Evolutionary conservation across 169 alveolate genomes (phyloP).

Genomic region (Toxoplasma gondii): DNA sequence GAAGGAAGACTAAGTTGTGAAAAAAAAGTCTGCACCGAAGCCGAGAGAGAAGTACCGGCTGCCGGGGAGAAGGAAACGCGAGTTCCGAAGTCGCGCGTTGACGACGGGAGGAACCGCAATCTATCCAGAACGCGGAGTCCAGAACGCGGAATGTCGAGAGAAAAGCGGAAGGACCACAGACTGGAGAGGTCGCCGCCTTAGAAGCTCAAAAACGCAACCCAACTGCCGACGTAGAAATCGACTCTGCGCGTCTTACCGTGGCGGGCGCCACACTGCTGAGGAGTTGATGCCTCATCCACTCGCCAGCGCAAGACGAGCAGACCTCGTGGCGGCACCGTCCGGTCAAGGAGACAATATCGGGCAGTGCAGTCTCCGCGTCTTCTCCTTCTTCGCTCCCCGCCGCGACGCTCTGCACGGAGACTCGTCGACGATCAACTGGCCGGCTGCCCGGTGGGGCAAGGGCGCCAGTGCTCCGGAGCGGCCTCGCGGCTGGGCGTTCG

Average conservation of each 20-base stretch:
- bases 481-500: background rate
- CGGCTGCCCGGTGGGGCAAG: background rate
- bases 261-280: slow-evolving; percentile 8
- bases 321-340: slow-evolving; percentile 18
- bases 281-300: slow-evolving; percentile 14
- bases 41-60: too few relatives aligned
- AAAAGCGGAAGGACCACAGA: too few relatives aligned
- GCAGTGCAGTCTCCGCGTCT: background rate
- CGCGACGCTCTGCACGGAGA: background rate
- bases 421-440: background rate
- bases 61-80: too few relatives aligned
- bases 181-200: too few relatives aligned
- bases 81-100: too few relatives aligned
- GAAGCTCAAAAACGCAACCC: too few relatives aligned
- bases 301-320: background rate
- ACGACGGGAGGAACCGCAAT: too few relatives aligned
- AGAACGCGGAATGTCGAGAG: too few relatives aligned
- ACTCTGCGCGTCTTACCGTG: background rate
- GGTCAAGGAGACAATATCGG: background rate
- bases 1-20: too few relatives aligned
- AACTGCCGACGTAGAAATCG: too few relatives aligned
- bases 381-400: background rate
- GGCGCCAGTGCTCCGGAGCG: background rate
- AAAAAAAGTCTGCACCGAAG: too few relatives aligned
- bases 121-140: too few relatives aligned